Percentiles rank a stretch among this genome's conserved stretches.
Conservation (phyloP, 495 filamentous ascomycete genomes). For the Penicillium samsonianum region DNA sequence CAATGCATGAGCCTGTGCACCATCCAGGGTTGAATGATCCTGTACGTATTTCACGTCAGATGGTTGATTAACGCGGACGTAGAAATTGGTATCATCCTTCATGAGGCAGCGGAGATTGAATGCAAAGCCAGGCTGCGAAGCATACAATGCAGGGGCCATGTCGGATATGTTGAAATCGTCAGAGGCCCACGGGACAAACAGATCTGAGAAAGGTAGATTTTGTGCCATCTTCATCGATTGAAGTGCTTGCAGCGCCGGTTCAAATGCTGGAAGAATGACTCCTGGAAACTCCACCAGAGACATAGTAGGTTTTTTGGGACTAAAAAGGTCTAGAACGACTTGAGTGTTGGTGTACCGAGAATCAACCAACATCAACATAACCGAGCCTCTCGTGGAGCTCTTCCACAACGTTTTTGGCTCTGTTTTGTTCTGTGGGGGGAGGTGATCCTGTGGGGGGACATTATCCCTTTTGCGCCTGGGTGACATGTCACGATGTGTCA, state of each 20-base stretch:
- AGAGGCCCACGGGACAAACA: conserved; percentile 4
- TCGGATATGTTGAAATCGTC: not conserved
- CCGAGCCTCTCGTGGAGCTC: not conserved
- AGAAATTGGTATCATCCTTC: conserved; percentile 32
- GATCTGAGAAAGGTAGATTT: conserved; percentile 7
- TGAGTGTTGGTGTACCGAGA: not conserved
- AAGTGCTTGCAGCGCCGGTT: conserved; percentile 64
- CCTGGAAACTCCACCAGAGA: conserved; percentile 71
- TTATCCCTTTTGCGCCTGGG: not conserved
- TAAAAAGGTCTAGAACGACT: not conserved
- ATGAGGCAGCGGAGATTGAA: conserved; percentile 56
- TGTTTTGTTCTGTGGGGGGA: not conserved
- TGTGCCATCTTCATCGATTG: conserved; percentile 53
- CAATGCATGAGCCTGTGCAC: conserved; percentile 58
- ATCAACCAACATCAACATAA: conserved; percentile 4
- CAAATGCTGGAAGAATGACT: conserved; percentile 66
- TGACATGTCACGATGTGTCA: conserved; percentile 5
- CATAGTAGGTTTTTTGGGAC: not conserved
- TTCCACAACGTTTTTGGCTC: not conserved
- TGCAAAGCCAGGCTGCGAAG: conserved; percentile 48
- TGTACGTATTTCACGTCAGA: conserved; percentile 44
- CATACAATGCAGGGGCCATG: conserved; percentile 56
- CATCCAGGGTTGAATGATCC: conserved; percentile 54
- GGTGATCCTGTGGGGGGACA: not conserved
- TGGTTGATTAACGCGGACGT: conserved; percentile 32